phyloP scores from a whole-genome alignment of 768 basidiomycete genomes.

The Collybia mongolica region DNA sequence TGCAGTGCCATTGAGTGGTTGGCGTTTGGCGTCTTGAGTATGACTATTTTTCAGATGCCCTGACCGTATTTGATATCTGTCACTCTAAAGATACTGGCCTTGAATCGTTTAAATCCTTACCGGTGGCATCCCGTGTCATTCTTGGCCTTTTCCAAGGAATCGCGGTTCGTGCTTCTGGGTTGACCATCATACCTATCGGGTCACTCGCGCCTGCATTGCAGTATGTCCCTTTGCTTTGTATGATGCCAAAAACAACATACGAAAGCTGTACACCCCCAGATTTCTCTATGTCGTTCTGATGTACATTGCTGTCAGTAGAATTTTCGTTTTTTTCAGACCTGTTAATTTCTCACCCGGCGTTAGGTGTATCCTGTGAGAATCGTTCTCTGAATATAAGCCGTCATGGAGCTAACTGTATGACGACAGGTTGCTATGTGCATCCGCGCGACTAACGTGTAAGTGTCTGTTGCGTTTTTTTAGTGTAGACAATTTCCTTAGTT shows the following conservation, averaged over 20 bases:
- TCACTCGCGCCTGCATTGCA: slow-evolving; percentile 68
- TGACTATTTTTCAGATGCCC: slow-evolving; percentile 5
- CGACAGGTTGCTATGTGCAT: slow-evolving; percentile 57
- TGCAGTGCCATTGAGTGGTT: slow-evolving; percentile 63
- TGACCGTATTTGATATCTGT: background rate
- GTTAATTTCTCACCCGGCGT: background rate
- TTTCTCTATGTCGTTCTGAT: slow-evolving; percentile 80
- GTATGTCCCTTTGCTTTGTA: slow-evolving; percentile 33
- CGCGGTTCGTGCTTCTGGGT: slow-evolving; percentile 52
- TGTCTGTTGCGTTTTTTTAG: background rate
- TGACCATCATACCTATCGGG: slow-evolving; percentile 44
- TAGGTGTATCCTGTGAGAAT: slow-evolving; percentile 42
- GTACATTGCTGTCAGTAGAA: slow-evolving; percentile 55
- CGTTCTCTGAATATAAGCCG: background rate
- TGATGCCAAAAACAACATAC: background rate
- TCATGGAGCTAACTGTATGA: background rate
- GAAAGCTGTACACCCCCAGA: slow-evolving; percentile 24
- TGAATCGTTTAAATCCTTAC: slow-evolving; percentile 33
- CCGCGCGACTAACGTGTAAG: slow-evolving; percentile 63
- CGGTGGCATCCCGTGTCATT: slow-evolving; percentile 36
- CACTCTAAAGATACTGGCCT: slow-evolving; percentile 37
- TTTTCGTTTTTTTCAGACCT: slow-evolving; percentile 1
- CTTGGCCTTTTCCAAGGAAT: slow-evolving; percentile 55
- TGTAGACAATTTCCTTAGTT: background rate
- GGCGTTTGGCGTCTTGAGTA: slow-evolving; percentile 63